phyloP scores from a whole-genome alignment of 2,329 filamentous ascomycete species.

The Fonsecaea pugnacius region DNA sequence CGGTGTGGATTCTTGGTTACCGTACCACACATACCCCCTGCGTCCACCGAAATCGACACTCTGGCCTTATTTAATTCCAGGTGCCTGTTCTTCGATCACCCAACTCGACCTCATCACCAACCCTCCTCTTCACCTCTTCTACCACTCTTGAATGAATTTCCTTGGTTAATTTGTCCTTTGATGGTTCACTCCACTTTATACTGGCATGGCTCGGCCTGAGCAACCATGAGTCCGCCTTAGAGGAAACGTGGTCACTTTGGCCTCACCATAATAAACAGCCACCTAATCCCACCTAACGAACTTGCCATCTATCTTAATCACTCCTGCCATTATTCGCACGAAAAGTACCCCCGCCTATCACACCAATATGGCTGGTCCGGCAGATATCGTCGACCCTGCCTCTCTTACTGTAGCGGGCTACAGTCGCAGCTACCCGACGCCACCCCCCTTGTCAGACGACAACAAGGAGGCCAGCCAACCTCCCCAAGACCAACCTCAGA shows the following conservation, averaged over 20 bases:
- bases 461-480: conserved; percentile 24
- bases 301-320: conserved; percentile 19
- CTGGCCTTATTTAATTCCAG: conserved; percentile 34
- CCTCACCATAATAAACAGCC: conserved; percentile 19
- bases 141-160: conserved; percentile 1
- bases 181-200: conserved; percentile 28
- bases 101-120: conserved; percentile 15
- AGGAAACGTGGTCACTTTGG: conserved; percentile 36
- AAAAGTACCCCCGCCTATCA: conserved; percentile 8
- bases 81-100: conserved; percentile 28
- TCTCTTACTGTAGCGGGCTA: conserved; percentile 26
- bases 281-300: conserved; percentile 21
- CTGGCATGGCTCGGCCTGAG: conserved; percentile 21
- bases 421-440: conserved; percentile 31
- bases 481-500: conserved; percentile 25
- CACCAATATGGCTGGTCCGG: conserved; percentile 27
- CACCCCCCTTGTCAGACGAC: conserved; percentile 32
- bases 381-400: conserved; percentile 30
- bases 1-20: background rate
- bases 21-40: conserved; percentile 14
- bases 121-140: conserved; percentile 12
- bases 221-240: conserved; percentile 32
- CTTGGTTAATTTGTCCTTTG: conserved; percentile 6
- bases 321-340: conserved; percentile 2
- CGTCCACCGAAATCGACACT: conserved; percentile 27